Base-by-base conservation (phyloP, 768 basidiomycete species). In the Kwoniella europaea region DNA sequence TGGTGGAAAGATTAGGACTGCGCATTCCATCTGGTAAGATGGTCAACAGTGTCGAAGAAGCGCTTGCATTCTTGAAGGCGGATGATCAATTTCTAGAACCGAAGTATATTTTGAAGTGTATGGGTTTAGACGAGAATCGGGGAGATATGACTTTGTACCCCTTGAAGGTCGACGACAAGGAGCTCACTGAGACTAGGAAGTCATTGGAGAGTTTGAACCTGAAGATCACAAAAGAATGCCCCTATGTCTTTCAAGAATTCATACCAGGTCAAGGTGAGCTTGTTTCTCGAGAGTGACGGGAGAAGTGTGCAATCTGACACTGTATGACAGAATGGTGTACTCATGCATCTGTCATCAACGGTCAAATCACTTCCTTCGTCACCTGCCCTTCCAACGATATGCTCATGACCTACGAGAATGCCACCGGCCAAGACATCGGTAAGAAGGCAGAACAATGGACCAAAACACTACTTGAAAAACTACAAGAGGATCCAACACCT, bases 351-450 rank as follows among this genome's bases (percentile, higher is more conserved):
- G 83, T 83, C 24, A 68, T 82, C 63, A 72, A 80, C 18, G 80
- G 80, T 29, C 65, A 74, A 35, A 71, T 83, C 70, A 79, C 79
- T 20, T 81, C 83, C 1, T 83, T 84, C 70, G 80, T 84, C 60
- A 73, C 77, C 20, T 82, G 81, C 52, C 83, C 83, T 2, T 79
- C 79, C 15, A 81, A 79, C 71, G 82, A 83, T 74, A 84, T 84
- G 83, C 76, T 84, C 66, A 84, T 84, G 83, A 81, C 82, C 2
- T 84, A 84, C 66, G 80, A 82, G 44, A 76, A 82, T 69, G 72
- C 71, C n/a, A 82, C 81, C 18, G 62, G 50, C 10, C 58, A 73
- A n/a, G 59, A 46, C 10, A 71, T 77, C 61, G 80, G 82, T 53
- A 59, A 65, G 35, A 68, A 66, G 24, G 81, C 82, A 0, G 79